These are phyloP conservation scores for Corniculantispora saksenae DNA, from an alignment of 2,329 filamentous ascomycete genomes.

Conservation along the genomic window DNA sequence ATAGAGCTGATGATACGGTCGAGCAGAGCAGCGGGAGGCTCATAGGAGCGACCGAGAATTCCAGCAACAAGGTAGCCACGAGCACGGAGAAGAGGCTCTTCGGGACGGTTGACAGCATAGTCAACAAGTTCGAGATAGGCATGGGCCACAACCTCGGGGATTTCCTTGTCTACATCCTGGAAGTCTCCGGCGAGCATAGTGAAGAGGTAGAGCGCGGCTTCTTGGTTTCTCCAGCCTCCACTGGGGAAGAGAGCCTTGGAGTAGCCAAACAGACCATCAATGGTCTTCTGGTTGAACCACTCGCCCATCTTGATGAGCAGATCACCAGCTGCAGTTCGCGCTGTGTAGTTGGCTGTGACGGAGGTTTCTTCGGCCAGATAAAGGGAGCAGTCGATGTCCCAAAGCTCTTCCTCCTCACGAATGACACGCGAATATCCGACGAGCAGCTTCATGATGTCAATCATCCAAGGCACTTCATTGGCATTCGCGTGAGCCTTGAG, in stretches of 20 bases:
- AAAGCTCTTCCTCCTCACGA: conserved; percentile 88
- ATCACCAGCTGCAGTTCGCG: conserved; percentile 88
- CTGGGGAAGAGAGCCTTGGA: conserved; percentile 71
- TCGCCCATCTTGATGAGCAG: conserved; percentile 90
- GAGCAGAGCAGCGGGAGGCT: conserved; percentile 65
- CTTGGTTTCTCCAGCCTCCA: conserved; percentile 65
- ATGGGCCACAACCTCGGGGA: conserved; percentile 68
- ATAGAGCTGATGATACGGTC: conserved; percentile 76
- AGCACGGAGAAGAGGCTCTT: conserved; percentile 78
- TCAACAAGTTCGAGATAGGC: conserved; percentile 81
- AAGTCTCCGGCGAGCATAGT: conserved; percentile 85
- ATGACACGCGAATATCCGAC: conserved; percentile 87
- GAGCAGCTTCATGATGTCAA: conserved; percentile 83
- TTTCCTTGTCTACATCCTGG: conserved; percentile 70
- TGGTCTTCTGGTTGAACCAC: conserved; percentile 75
- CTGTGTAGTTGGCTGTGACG: conserved; percentile 93
- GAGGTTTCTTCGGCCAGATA: conserved; percentile 95
- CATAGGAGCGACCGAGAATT: conserved; percentile 69
- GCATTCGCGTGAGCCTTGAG: conserved; percentile 62
- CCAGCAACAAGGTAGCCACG: conserved; percentile 87
- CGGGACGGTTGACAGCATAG: conserved; percentile 67
- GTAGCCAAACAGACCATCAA: conserved; percentile 78
- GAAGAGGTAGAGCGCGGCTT: conserved; percentile 81
- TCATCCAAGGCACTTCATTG: conserved; percentile 74
- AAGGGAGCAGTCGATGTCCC: conserved; percentile 95